These are phyloP conservation scores for Gigaspora rosea DNA, from an alignment of 192 early-diverging fungal genomes.

Conservation along the genomic window DNA sequence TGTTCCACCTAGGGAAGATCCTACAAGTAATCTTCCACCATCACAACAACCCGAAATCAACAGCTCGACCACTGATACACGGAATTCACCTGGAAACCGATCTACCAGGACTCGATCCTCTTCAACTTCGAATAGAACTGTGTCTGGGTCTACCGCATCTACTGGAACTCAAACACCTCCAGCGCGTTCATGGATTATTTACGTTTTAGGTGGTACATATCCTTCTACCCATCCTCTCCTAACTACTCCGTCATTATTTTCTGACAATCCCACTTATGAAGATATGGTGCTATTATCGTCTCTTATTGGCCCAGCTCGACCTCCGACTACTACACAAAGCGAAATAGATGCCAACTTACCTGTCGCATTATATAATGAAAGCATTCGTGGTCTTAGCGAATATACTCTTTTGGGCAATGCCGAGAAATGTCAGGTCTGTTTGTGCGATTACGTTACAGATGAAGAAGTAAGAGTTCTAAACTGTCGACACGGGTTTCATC, in stretches of 20 bases:
- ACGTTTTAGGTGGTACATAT: slow-evolving; percentile 21
- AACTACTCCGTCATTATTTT: slow-evolving; percentile 18
- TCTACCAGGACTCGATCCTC: slow-evolving; percentile 7
- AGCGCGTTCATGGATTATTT: slow-evolving; percentile 21
- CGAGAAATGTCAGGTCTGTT: slow-evolving; percentile 52
- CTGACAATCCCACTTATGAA: slow-evolving; percentile 38
- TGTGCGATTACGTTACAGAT: slow-evolving; percentile 51
- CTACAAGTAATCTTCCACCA: not conserved
- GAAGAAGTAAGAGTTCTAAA: slow-evolving; percentile 54
- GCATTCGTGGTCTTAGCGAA: slow-evolving; percentile 37
- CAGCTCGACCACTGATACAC: not conserved
- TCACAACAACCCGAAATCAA: slow-evolving; percentile 1
- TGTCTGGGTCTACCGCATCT: not conserved
- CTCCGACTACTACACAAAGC: slow-evolving; percentile 47
- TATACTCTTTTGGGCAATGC: slow-evolving; percentile 38
- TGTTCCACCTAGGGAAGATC: slow-evolving; percentile 9
- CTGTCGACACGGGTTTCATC: slow-evolving; percentile 57
- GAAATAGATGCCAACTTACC: slow-evolving; percentile 45
- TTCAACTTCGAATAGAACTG: not conserved
- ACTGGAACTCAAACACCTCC: slow-evolving; percentile 20
- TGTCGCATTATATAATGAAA: slow-evolving; percentile 37
- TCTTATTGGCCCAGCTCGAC: slow-evolving; percentile 46
- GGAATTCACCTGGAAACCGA: not conserved
- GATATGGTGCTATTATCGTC: slow-evolving; percentile 43
- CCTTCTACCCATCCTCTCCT: slow-evolving; percentile 23